Evolutionary conservation across 108 stramenopile genomes (phyloP).

Genomic region (Nannochloropsis oceanica): DNA sequence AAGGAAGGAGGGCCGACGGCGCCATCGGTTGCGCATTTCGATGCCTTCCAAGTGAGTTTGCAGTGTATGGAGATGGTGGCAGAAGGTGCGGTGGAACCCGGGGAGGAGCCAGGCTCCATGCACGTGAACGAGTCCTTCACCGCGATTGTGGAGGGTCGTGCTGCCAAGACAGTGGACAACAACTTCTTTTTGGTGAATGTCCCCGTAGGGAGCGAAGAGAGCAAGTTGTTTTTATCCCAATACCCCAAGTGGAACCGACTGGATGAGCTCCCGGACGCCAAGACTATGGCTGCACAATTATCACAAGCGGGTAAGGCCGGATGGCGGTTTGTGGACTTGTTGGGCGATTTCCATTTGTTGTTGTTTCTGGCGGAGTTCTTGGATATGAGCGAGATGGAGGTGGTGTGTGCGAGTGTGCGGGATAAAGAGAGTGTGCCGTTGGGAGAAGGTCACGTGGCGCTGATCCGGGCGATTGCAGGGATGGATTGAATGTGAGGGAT

Average conservation of each 20-base stretch:
- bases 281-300: slow-evolving; percentile 38
- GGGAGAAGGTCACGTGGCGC: not conserved
- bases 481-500: not conserved
- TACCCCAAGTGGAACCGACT: slow-evolving; percentile 71
- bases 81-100: slow-evolving; percentile 57
- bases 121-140: slow-evolving; percentile 85
- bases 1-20: not conserved
- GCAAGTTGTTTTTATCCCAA: slow-evolving; percentile 54
- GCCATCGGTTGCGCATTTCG: slow-evolving; percentile 38
- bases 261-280: slow-evolving; percentile 12
- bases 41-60: slow-evolving; percentile 80
- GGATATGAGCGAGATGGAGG: not conserved
- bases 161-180: slow-evolving; percentile 63
- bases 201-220: slow-evolving; percentile 77
- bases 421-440: not conserved
- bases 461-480: not conserved
- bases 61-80: slow-evolving; percentile 98
- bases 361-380: slow-evolving; percentile 52
- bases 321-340: slow-evolving; percentile 70
- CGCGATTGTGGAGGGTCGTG: slow-evolving; percentile 88
- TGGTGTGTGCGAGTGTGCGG: not conserved
- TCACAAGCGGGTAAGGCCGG: slow-evolving; percentile 62
- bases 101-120: slow-evolving; percentile 57
- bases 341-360: slow-evolving; percentile 80
- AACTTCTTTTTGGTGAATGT: slow-evolving; percentile 84